Evolutionary conservation across 2,329 filamentous ascomycete species (phyloP), one percentile per base, ranked within the genome.

Genomic region (Phyllosticta citrichinensis): DNA sequence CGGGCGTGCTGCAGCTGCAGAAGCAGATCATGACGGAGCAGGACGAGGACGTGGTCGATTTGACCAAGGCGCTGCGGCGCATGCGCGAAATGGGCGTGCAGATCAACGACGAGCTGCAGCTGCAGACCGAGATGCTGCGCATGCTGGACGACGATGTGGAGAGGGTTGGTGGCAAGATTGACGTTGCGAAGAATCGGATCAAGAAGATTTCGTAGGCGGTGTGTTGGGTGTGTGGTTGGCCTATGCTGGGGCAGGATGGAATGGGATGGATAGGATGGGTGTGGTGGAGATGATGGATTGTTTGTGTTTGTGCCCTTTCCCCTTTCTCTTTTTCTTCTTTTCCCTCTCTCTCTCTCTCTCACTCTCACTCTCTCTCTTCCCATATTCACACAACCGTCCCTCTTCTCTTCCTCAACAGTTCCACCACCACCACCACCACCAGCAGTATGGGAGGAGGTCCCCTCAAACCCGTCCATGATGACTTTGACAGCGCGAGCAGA

Each of bases 11-110:
- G 63, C 83, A 88, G 71, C 74, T 94, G 63, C 89, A 94, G 73
- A 80, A 84, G 66, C 81, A 88, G 68, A 83, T 89, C 71, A 89
- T 93, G 79, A 70, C 80, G 58, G 84, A 88, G 65, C 89, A 95
- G 69, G 89, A 94, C 65, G 72, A 86, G 66, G 86, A 89, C 66
- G 81, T 94, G 2, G 81, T 87, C 19, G 79, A 84, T 66, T 75
- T 94, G 60, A 80, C 83, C 1, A 84, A 83, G 65, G 86, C 90
- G 55, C 86, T 93, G 55, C 77, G 85, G 55, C 77, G 87, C 62
- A 87, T 93, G 76, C 86, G 83, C 69, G 86, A 91, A 73, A 89
- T 93, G 82, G 89, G 89, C 0, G 77, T 89, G 55, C 81, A 85
- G 61, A 92, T 94, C 68, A 82, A 89, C 64, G 82, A 86, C 56